A percentile compares a stretch with the other conserved stretches of the same genome.
Conservation (phyloP, 371 early-diverging fungal genomes). For the Mucor irregularis region DNA sequence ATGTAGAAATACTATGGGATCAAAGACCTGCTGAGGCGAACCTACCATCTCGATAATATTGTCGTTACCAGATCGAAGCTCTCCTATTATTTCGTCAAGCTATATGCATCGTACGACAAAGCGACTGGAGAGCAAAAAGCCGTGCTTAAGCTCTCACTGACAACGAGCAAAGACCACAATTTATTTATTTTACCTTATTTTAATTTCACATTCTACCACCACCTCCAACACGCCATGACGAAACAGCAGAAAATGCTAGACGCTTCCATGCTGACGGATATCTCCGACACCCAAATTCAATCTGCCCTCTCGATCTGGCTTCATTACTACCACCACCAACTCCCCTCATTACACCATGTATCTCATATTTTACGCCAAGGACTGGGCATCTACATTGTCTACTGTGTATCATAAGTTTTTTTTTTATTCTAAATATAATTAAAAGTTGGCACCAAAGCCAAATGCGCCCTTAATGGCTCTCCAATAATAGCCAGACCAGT, state of each 20-base stretch:
- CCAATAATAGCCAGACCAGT: constrained; percentile 95
- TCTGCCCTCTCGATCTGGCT: not conserved
- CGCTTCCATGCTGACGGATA: not conserved
- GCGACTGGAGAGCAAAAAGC: not conserved
- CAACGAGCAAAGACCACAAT: not conserved
- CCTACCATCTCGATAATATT: constrained; percentile 7
- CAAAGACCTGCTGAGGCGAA: constrained; percentile 2
- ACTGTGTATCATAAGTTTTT: not conserved
- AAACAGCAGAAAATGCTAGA: not conserved
- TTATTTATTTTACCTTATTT: not conserved
- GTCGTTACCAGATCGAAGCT: not conserved
- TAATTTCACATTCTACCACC: not conserved
- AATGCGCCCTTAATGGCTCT: constrained; percentile 90
- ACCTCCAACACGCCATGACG: not conserved
- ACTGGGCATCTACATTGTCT: constrained; percentile 13
- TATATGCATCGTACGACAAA: constrained; percentile 7
- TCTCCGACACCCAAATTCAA: not conserved
- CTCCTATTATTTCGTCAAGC: constrained; percentile 1
- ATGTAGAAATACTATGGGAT: constrained; percentile 9
- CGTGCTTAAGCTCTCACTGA: constrained; percentile 7
- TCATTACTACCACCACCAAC: not conserved
- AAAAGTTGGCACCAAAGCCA: constrained; percentile 65
- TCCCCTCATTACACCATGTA: constrained; percentile 1
- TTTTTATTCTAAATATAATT: constrained; percentile 11
- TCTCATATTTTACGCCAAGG: constrained; percentile 6